Conservation (phyloP, 352 stramenopile genomes). For the Globisporangium nagaii region DNA sequence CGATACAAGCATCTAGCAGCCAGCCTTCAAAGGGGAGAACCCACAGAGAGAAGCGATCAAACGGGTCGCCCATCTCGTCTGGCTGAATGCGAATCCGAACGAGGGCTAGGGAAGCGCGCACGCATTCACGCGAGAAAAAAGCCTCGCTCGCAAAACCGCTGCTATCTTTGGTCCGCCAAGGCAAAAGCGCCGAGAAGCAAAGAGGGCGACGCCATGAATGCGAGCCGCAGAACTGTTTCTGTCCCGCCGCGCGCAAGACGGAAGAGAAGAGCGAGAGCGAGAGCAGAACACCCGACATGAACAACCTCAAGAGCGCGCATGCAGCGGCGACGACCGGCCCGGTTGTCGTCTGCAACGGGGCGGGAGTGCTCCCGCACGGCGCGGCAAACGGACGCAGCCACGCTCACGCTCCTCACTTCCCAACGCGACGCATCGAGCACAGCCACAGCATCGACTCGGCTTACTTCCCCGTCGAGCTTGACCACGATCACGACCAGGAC, state of each 20-base stretch:
- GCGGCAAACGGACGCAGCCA: background rate
- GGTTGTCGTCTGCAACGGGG: background rate
- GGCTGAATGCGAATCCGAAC: too few relatives aligned
- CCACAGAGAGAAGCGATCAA: too few relatives aligned
- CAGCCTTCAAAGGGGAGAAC: too few relatives aligned
- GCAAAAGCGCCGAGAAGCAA: too few relatives aligned
- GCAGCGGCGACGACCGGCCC: too few relatives aligned
- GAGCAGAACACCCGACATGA: background rate
- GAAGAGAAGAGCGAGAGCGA: background rate
- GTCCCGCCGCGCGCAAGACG: background rate
- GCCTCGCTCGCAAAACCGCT: too few relatives aligned
- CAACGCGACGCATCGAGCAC: slow-evolving; percentile 30
- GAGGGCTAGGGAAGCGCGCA: too few relatives aligned
- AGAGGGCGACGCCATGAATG: background rate
- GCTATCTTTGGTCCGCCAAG: too few relatives aligned
- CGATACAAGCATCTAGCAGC: too few relatives aligned
- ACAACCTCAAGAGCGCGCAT: background rate
- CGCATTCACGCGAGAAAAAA: too few relatives aligned
- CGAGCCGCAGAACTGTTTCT: slow-evolving; percentile 1
- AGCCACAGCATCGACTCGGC: slow-evolving; percentile 40
- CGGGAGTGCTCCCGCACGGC: slow-evolving; percentile 5
- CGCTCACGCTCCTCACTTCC: slow-evolving; percentile 17
- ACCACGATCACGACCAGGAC: slow-evolving; percentile 9
- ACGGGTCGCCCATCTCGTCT: too few relatives aligned
- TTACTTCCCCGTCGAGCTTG: slow-evolving; percentile 11